Conservation (phyloP, 306 rosid species). For the Lablab purpureus region DNA sequence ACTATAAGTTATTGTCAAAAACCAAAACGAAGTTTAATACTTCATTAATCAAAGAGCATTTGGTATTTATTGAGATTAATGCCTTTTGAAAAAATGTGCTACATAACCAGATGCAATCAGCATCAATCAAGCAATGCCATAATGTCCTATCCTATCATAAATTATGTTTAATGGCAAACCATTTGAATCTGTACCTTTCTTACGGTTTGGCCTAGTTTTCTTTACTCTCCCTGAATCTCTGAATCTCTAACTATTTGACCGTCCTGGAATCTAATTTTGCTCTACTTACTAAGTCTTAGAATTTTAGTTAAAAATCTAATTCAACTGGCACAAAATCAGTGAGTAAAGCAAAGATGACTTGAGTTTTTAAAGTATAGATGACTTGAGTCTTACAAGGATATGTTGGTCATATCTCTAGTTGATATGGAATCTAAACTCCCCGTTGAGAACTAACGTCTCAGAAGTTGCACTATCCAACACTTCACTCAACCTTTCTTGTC, state of each 20-base stretch:
- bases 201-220: not conserved
- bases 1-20: slow-evolving; percentile 25
- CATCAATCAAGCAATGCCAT: not conserved
- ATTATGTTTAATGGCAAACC: not conserved
- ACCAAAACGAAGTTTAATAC: not conserved
- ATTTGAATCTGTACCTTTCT: not conserved
- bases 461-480: not conserved
- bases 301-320: not conserved
- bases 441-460: not conserved
- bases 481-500: not conserved
- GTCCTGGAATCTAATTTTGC: not conserved
- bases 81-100: not conserved
- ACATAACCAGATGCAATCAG: not conserved
- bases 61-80: not conserved
- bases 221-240: not conserved
- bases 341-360: not conserved
- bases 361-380: not conserved
- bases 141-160: not conserved
- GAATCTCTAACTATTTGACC: not conserved
- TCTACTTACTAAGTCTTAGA: not conserved
- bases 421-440: not conserved
- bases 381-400: not conserved
- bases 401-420: not conserved
- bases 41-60: slow-evolving; percentile 5
- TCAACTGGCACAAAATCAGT: not conserved